Conservation (phyloP, 2,329 filamentous ascomycete species). For the Didymellaceae sp. region DNA sequence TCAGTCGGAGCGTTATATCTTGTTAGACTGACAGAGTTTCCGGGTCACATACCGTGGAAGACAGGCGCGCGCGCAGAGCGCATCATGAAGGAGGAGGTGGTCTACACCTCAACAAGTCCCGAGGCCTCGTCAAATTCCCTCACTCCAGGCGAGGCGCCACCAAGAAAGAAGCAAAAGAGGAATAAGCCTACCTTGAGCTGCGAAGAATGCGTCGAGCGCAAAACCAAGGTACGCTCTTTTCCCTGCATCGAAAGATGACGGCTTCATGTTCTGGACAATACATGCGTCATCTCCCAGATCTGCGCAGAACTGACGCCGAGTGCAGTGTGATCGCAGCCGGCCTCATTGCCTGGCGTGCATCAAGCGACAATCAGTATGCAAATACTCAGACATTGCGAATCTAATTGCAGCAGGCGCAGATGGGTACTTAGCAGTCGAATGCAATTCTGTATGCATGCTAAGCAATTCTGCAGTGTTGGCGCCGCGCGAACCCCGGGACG, state of each 20-base stretch:
- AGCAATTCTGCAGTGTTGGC: slow-evolving; percentile 35
- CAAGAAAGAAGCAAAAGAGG: slow-evolving; percentile 77
- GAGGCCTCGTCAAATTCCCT: slow-evolving; percentile 21
- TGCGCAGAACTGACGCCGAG: slow-evolving; percentile 18
- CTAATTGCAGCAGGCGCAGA: slow-evolving; percentile 65
- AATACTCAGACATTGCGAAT: slow-evolving; percentile 78
- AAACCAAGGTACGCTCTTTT: slow-evolving; percentile 70
- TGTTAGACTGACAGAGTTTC: slow-evolving; percentile 7
- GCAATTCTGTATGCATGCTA: slow-evolving; percentile 18
- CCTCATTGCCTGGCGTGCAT: slow-evolving; percentile 66
- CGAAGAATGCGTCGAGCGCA: slow-evolving; percentile 79
- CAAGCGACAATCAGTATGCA: slow-evolving; percentile 77
- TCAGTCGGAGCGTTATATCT: slow-evolving; percentile 10
- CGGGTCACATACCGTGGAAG: background rate
- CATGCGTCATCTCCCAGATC: slow-evolving; percentile 4
- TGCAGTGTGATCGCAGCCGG: slow-evolving; percentile 74
- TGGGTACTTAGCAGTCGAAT: slow-evolving; percentile 54
- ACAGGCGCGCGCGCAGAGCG: slow-evolving; percentile 11
- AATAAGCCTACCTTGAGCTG: slow-evolving; percentile 85
- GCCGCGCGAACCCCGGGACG: slow-evolving; percentile 33
- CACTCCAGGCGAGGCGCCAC: slow-evolving; percentile 38
- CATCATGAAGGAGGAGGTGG: slow-evolving; percentile 22
- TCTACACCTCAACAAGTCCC: slow-evolving; percentile 30
- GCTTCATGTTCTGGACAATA: background rate
- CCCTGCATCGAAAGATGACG: background rate